Evolutionary conservation across 805 yeast species (phyloP), one percentile per base, ranked within the genome.

Genomic region (Debaryomyces prosopidis): DNA sequence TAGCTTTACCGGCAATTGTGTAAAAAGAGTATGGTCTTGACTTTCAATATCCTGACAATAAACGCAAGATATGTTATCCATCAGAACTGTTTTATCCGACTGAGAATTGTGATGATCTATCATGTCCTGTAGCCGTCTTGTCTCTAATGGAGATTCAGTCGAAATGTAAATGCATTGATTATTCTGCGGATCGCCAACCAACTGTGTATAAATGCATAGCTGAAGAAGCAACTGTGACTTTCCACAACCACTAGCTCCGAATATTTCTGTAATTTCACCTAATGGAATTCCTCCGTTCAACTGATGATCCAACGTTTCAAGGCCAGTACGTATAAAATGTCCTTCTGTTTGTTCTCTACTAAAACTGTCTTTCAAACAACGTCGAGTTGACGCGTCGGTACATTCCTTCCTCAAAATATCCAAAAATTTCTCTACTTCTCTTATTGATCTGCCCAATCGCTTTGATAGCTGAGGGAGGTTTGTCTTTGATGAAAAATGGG

Each of bases 181-280:
- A 16, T 39, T 36, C 9, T 28, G 2, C 8, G 14, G 8, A 19
- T 43, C 27, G 15, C 28, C 14, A n/a, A 38, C 12, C 10, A 48
- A 15, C 51, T 84, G 89, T 10, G 84, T 80, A 2, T 82, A 67
- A 3, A 82, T 66, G 1, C 86, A 73, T 42, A 90, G 55, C 51
- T 85, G 92, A 68, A 84, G 75, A 19, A 87, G 66, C 3, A 91
- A 65, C 53, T 91, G 95, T 0, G 97, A 84, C 57, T 92, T 92
- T 0, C 97, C 98, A 1, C 87, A 77, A 0, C 95, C 87, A 41
- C 95, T 82, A 19, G 85, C 86, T 0, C 98, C 98, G 53, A 82
- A 83, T 3, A 92, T 60, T 66, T 91, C 98, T 0, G 90, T 83
- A 7, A 68, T 47, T 34, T 62, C 62, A 3, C 70, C 69, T 5